A percentile compares a stretch with the other conserved stretches of the same genome.
Evolutionary conservation across 768 basidiomycete species (phyloP).

Genomic region (Suillus bovinus): DNA sequence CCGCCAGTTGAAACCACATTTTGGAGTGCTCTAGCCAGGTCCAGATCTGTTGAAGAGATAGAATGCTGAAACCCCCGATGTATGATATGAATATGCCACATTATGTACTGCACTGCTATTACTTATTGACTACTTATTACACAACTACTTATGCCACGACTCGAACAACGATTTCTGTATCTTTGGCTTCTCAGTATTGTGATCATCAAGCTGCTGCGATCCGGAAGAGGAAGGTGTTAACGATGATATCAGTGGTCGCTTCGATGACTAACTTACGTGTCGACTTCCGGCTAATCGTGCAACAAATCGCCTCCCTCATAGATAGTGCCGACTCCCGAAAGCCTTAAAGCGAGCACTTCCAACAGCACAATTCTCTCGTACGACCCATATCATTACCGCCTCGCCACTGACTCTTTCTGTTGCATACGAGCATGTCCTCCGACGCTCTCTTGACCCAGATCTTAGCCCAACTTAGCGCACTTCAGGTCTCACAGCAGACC

Average conservation of each 20-base stretch:
- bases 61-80: no score
- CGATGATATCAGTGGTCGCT: no score
- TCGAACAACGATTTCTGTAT: neutral
- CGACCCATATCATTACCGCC: slow-evolving; percentile 12
- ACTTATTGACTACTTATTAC: no score
- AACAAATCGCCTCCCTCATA: slow-evolving; percentile 9
- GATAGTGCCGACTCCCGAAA: no score
- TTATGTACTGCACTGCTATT: neutral
- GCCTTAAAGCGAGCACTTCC: neutral
- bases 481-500: slow-evolving; percentile 75
- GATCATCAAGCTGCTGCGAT: neutral
- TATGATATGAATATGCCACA: neutral
- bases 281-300: neutral
- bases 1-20: no score
- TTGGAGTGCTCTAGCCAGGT: no score
- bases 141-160: neutral
- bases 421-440: slow-evolving; percentile 27
- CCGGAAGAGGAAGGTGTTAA: neutral
- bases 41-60: no score
- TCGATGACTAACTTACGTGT: neutral
- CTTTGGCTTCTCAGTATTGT: neutral
- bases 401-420: slow-evolving; percentile 10
- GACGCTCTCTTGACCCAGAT: slow-evolving; percentile 74
- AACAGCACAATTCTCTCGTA: slow-evolving; percentile 9
- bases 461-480: slow-evolving; percentile 63